Percentiles rank a stretch among this genome's conserved stretches.
Conservation (phyloP, 1,284 basidiomycete genomes). For the Cryptococcus sp. region DNA sequence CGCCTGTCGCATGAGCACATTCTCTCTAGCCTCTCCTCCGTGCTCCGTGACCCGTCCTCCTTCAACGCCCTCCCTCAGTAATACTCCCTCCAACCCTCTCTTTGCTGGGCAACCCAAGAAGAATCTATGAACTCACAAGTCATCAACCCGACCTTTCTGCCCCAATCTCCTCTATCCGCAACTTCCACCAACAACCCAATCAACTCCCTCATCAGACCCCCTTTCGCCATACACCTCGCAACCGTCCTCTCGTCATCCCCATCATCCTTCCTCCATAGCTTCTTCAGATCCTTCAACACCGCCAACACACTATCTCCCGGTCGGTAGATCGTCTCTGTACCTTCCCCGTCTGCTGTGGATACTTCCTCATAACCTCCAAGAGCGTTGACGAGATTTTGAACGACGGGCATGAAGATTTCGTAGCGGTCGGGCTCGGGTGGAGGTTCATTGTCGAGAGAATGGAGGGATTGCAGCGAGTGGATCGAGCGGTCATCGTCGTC, state of each 20-base stretch:
- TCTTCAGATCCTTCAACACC: conserved; percentile 88
- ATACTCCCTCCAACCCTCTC: too few species aligned
- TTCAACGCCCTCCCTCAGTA: background rate
- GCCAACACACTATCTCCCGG: conserved; percentile 77
- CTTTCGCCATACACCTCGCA: conserved; percentile 80
- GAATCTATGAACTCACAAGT: conserved; percentile 53
- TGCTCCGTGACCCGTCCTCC: too few species aligned
- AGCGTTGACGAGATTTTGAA: conserved; percentile 41
- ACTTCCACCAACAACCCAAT: conserved; percentile 76
- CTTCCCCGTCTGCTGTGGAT: conserved; percentile 50
- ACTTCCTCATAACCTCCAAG: conserved; percentile 46
- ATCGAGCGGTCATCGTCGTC: too few species aligned
- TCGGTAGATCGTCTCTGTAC: conserved; percentile 61
- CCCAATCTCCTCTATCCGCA: conserved; percentile 57
- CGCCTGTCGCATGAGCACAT: conserved; percentile 50
- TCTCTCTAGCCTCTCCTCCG: too few species aligned
- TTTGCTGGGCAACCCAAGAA: background rate
- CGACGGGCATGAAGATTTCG: conserved; percentile 42
- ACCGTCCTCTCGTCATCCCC: conserved; percentile 90
- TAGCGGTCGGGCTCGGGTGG: conserved; percentile 22
- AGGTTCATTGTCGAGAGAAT: too few species aligned
- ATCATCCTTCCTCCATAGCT: conserved; percentile 89
- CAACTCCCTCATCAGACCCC: conserved; percentile 78
- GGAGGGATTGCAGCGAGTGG: too few species aligned
- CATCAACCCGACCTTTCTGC: conserved; percentile 67